Evolutionary conservation across 495 filamentous ascomycete genomes (phyloP).

Genomic region (Hypoxylon crocopeplum): DNA sequence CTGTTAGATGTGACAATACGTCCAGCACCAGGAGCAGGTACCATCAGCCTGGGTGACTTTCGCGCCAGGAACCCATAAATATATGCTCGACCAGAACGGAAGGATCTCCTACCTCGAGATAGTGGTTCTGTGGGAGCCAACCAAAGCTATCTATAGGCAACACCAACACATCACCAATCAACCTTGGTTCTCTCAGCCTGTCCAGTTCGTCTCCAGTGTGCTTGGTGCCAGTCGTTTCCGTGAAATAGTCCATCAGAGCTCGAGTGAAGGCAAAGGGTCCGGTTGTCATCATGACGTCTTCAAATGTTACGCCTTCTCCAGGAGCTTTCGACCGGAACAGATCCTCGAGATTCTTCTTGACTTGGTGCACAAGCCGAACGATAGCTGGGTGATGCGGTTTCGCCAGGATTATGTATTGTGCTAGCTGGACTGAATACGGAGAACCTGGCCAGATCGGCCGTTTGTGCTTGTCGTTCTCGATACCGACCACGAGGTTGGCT

Average conservation of each 20-base stretch:
- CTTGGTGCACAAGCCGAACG: constrained; percentile 22
- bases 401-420: constrained; percentile 50
- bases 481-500: constrained; percentile 48
- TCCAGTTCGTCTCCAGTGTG: constrained; percentile 23
- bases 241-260: constrained; percentile 27
- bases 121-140: constrained; percentile 16
- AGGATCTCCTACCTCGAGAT: constrained; percentile 2
- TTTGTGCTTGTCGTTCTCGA: constrained; percentile 48
- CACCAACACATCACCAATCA: constrained; percentile 33
- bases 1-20: no score
- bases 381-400: constrained; percentile 43
- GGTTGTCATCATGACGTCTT: constrained; percentile 32
- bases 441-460: constrained; percentile 35
- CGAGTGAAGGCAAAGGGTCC: constrained; percentile 35
- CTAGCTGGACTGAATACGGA: constrained; percentile 44
- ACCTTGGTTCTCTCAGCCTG: constrained; percentile 20
- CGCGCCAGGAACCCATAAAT: constrained; percentile 27
- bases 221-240: constrained; percentile 4
- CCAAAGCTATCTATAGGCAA: constrained; percentile 38
- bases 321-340: constrained; percentile 1
- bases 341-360: constrained; percentile 26
- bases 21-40: no score
- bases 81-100: constrained; percentile 21
- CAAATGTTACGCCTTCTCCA: background rate
- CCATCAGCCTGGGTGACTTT: constrained; percentile 12